Evolutionary conservation across 768 basidiomycete genomes (phyloP), one percentile per base, ranked within the genome.

Genomic region (Lentinula aciculospora): DNA sequence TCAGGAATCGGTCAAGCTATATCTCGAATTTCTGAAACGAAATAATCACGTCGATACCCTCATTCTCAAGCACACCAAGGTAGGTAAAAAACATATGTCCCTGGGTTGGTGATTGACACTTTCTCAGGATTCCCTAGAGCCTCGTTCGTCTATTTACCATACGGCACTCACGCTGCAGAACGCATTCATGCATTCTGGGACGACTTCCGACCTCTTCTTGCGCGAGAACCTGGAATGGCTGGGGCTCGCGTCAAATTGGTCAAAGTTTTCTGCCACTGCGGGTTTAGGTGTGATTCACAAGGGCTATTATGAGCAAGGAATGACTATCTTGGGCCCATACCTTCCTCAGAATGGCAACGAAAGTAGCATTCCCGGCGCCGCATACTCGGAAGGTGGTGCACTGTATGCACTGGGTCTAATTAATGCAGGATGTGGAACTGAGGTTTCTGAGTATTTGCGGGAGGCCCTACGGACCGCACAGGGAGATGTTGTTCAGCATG

Each of bases 221-320:
- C 86, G 94, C 12, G 92, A 98, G 53, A 98, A 98, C 69, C 81
- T 99, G 32, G 96, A 98, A 68, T 99, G 95, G 94, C 83, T 99
- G 3, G 91, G 85, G 9, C 81, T 92, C 54, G 97, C 97, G 2
- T 88, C 88, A 27, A 98, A 99, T 69, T 99, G 97, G 97, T 92
- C 94, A 28, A 99, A 98, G 67, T 99, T 98, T 74, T 92, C 94
- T 3, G 93, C 97, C 5, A 98, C 97, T 12, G 94, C 97, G 19
- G 94, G 92, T 8, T 83, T 99, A 23, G 97, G 97, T 61, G 92
- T 98, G 57, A 98, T 99, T 62, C 94, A 98, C 76, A 95, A 96
- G 67, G 97, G 97, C 42, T 94, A 94, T 69, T 91, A 93, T 65
- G 85, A 94, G 65, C 88, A 96, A 70, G 95, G 94, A 49, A 88